Conservation (phyloP, 768 basidiomycete genomes). For the Saitozyma sp. region DNA sequence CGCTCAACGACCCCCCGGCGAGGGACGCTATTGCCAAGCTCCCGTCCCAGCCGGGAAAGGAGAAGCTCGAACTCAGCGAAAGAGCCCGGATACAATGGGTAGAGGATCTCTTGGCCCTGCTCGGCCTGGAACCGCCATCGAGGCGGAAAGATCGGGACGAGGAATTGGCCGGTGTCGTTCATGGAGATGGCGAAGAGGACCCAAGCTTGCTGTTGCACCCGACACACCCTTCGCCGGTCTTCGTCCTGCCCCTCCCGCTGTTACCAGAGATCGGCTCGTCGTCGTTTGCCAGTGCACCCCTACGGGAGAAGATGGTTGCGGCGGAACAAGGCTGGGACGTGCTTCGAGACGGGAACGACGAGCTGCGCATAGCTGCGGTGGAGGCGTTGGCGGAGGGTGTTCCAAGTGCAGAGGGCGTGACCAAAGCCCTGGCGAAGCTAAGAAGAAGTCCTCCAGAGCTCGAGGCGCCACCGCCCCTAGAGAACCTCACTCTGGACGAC, state of each 20-base stretch:
- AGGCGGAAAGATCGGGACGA: slow-evolving; percentile 27
- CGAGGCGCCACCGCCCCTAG: neutral
- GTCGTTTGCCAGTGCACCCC: slow-evolving; percentile 51
- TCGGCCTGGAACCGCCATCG: slow-evolving; percentile 58
- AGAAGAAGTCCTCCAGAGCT: slow-evolving; percentile 19
- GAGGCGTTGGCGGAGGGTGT: neutral
- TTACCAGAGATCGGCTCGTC: slow-evolving; percentile 49
- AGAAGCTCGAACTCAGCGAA: slow-evolving; percentile 40
- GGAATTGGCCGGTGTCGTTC: slow-evolving; percentile 2
- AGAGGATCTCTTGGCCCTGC: slow-evolving; percentile 50
- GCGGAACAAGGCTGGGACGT: slow-evolving; percentile 21
- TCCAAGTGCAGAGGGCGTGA: slow-evolving; percentile 2
- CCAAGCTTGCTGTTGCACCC: slow-evolving; percentile 40
- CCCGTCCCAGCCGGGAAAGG: slow-evolving; percentile 16
- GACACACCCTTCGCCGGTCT: slow-evolving; percentile 62
- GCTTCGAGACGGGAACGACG: slow-evolving; percentile 70
- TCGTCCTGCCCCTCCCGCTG: slow-evolving; percentile 59
- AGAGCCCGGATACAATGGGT: slow-evolving; percentile 50
- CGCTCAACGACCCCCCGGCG: slow-evolving; percentile 51
- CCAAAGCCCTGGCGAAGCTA: slow-evolving; percentile 17
- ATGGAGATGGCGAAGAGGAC: slow-evolving; percentile 30
- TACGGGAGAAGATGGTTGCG: slow-evolving; percentile 30
- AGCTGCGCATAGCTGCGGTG: slow-evolving; percentile 35
- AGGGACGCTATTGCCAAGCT: slow-evolving; percentile 34
- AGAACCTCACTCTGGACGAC: slow-evolving; percentile 21